These are phyloP conservation scores for Aciculosporium take DNA, from an alignment of 2,329 filamentous ascomycete genomes.

Conservation along the genomic window DNA sequence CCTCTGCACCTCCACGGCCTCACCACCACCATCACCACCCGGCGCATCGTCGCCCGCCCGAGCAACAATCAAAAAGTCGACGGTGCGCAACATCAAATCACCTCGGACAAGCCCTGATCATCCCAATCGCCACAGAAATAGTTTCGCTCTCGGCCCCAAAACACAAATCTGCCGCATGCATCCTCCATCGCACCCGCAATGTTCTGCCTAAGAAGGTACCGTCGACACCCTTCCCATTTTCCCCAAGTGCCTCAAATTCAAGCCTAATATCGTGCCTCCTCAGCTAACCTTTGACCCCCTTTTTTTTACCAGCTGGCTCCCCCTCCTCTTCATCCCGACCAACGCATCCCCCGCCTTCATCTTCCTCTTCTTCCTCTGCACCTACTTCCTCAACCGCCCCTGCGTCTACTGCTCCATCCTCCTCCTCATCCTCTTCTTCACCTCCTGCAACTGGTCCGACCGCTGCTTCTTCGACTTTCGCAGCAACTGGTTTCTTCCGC, in stretches of 20 bases:
- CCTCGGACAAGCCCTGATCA: neutral
- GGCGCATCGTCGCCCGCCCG: neutral
- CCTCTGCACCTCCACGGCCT: no score
- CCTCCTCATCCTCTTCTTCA: constrained; percentile 85
- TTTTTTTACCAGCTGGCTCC: constrained; percentile 52
- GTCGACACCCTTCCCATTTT: constrained; percentile 5
- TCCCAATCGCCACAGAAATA: no score
- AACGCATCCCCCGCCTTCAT: constrained; percentile 77
- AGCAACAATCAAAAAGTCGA: no score
- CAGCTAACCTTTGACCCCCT: neutral
- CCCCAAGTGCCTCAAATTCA: no score
- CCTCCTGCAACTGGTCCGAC: constrained; percentile 79
- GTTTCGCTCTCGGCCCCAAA: no score
- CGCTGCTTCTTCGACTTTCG: constrained; percentile 86
- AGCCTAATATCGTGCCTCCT: neutral
- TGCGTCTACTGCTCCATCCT: constrained; percentile 97
- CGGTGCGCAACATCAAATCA: no score
- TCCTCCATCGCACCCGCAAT: constrained; percentile 24
- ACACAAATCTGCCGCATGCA: no score
- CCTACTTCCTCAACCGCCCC: constrained; percentile 89
- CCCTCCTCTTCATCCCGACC: constrained; percentile 76
- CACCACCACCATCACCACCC: neutral
- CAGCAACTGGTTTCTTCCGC: constrained; percentile 88
- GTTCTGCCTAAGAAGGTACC: constrained; percentile 52
- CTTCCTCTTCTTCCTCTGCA: constrained; percentile 78